Evolutionary conservation across 2,329 filamentous ascomycete genomes (phyloP), one percentile per base, ranked within the genome.

Genomic region (Amauroascus niger): DNA sequence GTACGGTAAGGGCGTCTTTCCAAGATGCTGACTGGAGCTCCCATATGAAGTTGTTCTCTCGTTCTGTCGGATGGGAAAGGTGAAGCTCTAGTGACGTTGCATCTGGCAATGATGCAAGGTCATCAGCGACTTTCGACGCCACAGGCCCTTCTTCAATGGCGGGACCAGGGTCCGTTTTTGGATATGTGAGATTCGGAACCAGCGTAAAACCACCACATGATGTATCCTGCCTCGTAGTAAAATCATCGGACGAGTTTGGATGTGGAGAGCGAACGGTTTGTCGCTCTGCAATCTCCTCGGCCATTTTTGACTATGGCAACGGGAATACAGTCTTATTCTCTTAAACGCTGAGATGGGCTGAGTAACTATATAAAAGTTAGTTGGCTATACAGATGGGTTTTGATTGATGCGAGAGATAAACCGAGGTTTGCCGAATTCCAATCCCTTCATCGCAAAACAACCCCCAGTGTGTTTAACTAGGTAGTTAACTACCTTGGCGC

Each of bases 21-120:
- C 84, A 87, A 60, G 74, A 74, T 20, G 69, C 62, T 50, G 79
- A 75, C 37, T 79, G 83, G 44, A 75, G 69, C 5, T 69, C 70
- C 79, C 80, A 86, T 50, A 77, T 80, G 47, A 67, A 68, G 18
- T 63, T 58, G 56, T 74, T 76, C 64, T 87, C 83, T 6, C 71
- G 68, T 1, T 69, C 61, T 1, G 80, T 85, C 1, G 84, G 79
- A 58, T 78, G 73, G 37, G 74, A 69, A 58, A 87, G 77, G 24
- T 60, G 52, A 20, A 63, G 57, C 40, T 46, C 30, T 9, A 53
- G 45, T 11, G 59, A 60, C 18, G 18, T 24, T 16, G 57, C 50
- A 40, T 57, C 55, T 52, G 58, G 57, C 24, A 59, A n/a, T 16
- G 14, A 28, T 33, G 44, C 28, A 33, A 32, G 26, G 28, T 46